Evolutionary conservation across 768 basidiomycete species (phyloP), one percentile per base, ranked within the genome.

Genomic region (Sarcodon aspratus): DNA sequence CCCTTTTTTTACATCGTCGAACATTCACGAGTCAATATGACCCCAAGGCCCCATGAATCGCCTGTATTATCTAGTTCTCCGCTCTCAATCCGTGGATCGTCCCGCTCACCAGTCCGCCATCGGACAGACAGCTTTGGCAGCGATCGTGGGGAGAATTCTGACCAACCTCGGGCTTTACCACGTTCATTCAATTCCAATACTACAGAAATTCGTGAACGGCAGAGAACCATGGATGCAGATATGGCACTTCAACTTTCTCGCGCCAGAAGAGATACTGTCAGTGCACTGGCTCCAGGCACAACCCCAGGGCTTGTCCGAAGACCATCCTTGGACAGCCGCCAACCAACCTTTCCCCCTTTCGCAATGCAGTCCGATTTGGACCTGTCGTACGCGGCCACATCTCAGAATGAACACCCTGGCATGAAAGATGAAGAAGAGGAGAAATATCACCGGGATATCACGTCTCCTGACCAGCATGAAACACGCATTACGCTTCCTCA

Each of bases 211-310:
- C 72, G 82, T 48, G 92, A 96, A 63, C 79, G 93, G 15, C 93
- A 97, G 69, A 77, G 86, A 34, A 81, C 89, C 6, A 88, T 96
- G 83, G 94, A 97, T 58, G 88, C 88, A 0, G 92, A 94, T 58
- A 90, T 91, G 85, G 89, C 86, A 47, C 75, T 88, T 60, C 83
- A 85, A 33, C 75, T 85, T 37, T 85, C 82, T 18, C 72, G 78
- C 17, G 85, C 84, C 1, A 75, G 87, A 17, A 71, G 82, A 51
- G 80, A 80, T 46, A 83, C 82, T 0, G 57, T 79, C 7, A 63
- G 53, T 18, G 51, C 54, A 6, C 51, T 58, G 11, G 59, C 58
- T 9, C 64, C 69, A 0, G 52, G 63, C 11, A 61, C 71, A 21
- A 55, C 68, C 10, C 63, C 68, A 7, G 47, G 53, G 59, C 69